Evolutionary conservation across 345 rosid genomes (phyloP).

Genomic region (Corchorus olitorius): DNA sequence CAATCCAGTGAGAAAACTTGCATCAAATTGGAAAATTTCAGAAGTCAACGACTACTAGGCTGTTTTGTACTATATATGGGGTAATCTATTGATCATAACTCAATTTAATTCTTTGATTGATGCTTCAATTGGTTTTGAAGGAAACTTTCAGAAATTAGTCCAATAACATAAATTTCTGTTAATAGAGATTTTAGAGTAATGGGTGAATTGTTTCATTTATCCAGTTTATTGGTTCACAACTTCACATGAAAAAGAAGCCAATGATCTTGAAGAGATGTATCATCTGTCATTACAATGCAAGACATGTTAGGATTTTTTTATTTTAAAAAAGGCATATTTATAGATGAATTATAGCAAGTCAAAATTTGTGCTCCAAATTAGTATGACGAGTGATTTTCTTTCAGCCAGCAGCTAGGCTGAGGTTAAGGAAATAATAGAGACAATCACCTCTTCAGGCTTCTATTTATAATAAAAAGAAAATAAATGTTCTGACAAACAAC

Average conservation of each 20-base stretch:
- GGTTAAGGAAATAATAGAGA: not conserved
- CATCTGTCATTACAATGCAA: not conserved
- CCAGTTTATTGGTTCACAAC: slow-evolving; percentile 7
- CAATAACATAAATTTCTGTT: not conserved
- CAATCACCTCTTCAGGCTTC: slow-evolving; percentile 10
- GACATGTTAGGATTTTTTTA: not conserved
- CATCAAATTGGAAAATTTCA: not conserved
- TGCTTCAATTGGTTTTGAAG: not conserved
- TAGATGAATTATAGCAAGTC: not conserved
- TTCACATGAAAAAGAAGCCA: not conserved
- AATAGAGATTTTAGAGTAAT: not conserved
- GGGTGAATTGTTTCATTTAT: slow-evolving; percentile 13
- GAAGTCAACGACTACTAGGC: slow-evolving; percentile 6
- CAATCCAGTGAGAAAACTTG: not conserved
- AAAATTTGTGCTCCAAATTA: not conserved
- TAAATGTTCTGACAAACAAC: not conserved
- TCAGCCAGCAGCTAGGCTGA: not conserved
- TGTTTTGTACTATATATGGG: not conserved
- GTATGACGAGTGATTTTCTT: not conserved
- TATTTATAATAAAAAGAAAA: not conserved
- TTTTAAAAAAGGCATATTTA: not conserved
- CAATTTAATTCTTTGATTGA: not conserved
- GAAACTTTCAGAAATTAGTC: slow-evolving; percentile 9
- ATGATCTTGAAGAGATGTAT: slow-evolving; percentile 8
- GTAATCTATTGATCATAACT: slow-evolving; percentile 16